phyloP scores from a whole-genome alignment of 140 eudicot genomes.

The Flaveria floridana region DNA sequence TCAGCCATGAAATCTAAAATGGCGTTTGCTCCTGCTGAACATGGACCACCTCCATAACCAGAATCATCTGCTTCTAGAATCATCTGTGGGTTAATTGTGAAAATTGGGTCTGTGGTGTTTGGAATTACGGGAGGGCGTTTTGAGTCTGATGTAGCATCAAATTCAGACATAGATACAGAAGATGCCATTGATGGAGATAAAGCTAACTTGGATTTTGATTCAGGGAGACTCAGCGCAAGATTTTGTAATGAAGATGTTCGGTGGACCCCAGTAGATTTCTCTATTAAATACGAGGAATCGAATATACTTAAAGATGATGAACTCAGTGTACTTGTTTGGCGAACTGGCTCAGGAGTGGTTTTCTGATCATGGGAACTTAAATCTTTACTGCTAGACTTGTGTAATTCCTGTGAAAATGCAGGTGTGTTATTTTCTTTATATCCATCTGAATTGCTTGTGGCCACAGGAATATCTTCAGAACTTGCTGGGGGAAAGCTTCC shows the following conservation, averaged over 20 bases:
- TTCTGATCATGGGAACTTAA: slow-evolving; percentile 39
- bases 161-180: slow-evolving; percentile 48
- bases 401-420: slow-evolving; percentile 35
- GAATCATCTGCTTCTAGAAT: slow-evolving; percentile 84
- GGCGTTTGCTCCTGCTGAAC: slow-evolving; percentile 96
- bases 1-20: slow-evolving; percentile 88
- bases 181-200: slow-evolving; percentile 69
- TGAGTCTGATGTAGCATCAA: slow-evolving; percentile 47
- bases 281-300: slow-evolving; percentile 67
- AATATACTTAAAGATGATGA: slow-evolving; percentile 42
- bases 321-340: slow-evolving; percentile 54
- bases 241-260: slow-evolving; percentile 56
- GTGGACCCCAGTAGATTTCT: slow-evolving; percentile 47
- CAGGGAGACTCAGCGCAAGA: slow-evolving; percentile 50
- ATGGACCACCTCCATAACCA: slow-evolving; percentile 98
- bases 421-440: slow-evolving; percentile 34
- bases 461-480: slow-evolving; percentile 64
- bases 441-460: slow-evolving; percentile 30
- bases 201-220: slow-evolving; percentile 47
- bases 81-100: slow-evolving; percentile 53
- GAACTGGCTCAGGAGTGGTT: slow-evolving; percentile 33
- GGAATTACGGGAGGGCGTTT: slow-evolving; percentile 47
- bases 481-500: slow-evolving; percentile 76
- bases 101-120: slow-evolving; percentile 41
- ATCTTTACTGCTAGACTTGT: slow-evolving; percentile 34